Base-by-base conservation (phyloP, 495 filamentous ascomycete species). In the Aspergillus leporis region DNA sequence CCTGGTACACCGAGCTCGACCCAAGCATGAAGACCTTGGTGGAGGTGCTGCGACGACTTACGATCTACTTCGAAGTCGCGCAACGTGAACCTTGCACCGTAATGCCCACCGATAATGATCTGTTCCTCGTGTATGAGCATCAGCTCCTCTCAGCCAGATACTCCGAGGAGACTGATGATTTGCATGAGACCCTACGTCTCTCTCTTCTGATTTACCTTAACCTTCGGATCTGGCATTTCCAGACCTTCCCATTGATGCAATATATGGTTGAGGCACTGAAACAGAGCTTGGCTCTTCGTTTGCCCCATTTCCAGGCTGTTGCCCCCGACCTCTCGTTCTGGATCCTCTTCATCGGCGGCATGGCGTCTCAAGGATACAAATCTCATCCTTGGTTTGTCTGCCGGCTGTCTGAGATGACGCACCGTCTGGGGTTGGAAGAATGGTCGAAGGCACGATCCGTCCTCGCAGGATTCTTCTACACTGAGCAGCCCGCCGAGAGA, bases 81-180 rank as follows among this genome's bases (percentile, higher is more conserved):
- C 19, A 31, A 3, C 25, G 22, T 0, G 4, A 14, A 1, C 56
- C 56, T 0, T 10, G 5, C 1, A 12, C 32, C n/a, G 28, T 59
- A 9, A 48, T 48, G 50, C 38, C 49, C 7, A 59, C 56, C 1
- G 56, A 59, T 14, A 59, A 59, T 30, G 56, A 59, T 13, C 38
- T 59, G 0, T 59, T 46, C 25, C 5, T 53, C 9, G 16, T 59
- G 3, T 34, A 50, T 18, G 55, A 57, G 38, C 25, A 57, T n/a
- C 55, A 57, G 31, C 45, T 57, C 13, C 45, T 57, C 9, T 57
- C 55, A 16, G 8, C 31, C 7, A 49, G 31, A 0, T 57, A 57
- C 52, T 6, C 36, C 28, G 19, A 30, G 14, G 23, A 51, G 21
- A 7, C 16, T 6, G 25, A 54, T 16, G 32, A 54, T 13, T 30